phyloP scores from a whole-genome alignment of 2,329 filamentous ascomycete genomes.

The Penicillium vulpinum region DNA sequence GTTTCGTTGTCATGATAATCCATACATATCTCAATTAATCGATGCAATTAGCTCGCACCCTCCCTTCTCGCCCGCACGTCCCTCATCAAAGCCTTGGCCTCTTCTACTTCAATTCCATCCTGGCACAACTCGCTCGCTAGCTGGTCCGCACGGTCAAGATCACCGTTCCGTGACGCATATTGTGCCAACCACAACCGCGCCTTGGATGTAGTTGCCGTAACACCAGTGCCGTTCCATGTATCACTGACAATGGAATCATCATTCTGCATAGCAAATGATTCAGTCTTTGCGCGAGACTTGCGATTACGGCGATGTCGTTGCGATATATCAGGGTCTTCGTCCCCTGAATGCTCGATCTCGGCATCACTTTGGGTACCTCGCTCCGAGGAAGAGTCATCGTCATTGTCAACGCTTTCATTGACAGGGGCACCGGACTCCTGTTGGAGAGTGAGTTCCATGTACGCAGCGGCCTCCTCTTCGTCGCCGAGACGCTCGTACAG shows the following conservation, averaged over 20 bases:
- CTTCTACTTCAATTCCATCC: slow-evolving; percentile 94
- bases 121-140: slow-evolving; percentile 89
- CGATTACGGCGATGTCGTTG: slow-evolving; percentile 59
- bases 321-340: slow-evolving; percentile 49
- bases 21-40: not conserved
- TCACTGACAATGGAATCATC: slow-evolving; percentile 41
- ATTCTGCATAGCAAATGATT: slow-evolving; percentile 31
- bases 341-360: slow-evolving; percentile 36
- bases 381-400: slow-evolving; percentile 38
- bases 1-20: not conserved
- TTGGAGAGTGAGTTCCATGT: slow-evolving; percentile 93
- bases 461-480: slow-evolving; percentile 77
- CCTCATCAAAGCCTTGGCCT: slow-evolving; percentile 87
- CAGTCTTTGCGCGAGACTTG: slow-evolving; percentile 41
- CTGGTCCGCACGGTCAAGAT: slow-evolving; percentile 74
- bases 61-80: slow-evolving; percentile 80
- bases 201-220: slow-evolving; percentile 87
- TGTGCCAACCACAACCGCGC: slow-evolving; percentile 91
- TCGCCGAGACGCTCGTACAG: slow-evolving; percentile 83
- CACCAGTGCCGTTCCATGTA: slow-evolving; percentile 66
- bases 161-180: slow-evolving; percentile 72
- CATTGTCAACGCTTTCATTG: slow-evolving; percentile 26
- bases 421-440: slow-evolving; percentile 75
- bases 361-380: slow-evolving; percentile 36
- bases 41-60: slow-evolving; percentile 15